Conservation (phyloP, 345 rosid species). For the Salix exigua region DNA sequence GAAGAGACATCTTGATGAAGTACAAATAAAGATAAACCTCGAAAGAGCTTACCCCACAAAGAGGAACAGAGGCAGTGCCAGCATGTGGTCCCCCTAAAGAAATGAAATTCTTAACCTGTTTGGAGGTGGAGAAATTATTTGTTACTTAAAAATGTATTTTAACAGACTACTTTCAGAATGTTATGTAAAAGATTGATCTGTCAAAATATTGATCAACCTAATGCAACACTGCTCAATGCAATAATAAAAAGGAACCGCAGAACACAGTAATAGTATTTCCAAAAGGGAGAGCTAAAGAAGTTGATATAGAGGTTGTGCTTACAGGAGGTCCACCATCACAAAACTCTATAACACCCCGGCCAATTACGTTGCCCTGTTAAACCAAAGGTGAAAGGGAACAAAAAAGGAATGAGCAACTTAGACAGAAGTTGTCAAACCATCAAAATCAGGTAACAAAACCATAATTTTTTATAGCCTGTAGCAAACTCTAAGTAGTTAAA, state of each 20-base stretch:
- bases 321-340: slow-evolving; percentile 86
- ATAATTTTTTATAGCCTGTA: not conserved
- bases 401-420: not conserved
- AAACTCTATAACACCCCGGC: slow-evolving; percentile 76
- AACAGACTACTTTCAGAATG: not conserved
- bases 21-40: not conserved
- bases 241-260: not conserved
- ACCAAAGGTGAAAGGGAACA: not conserved
- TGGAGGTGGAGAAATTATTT: not conserved
- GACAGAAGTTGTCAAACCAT: not conserved
- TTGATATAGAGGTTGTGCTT: slow-evolving; percentile 12
- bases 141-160: not conserved
- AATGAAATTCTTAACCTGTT: slow-evolving; percentile 74
- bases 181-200: not conserved
- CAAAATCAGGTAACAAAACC: not conserved
- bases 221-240: not conserved
- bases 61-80: slow-evolving; percentile 93
- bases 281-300: not conserved
- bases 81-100: slow-evolving; percentile 97
- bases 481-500: not conserved
- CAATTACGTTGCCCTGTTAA: slow-evolving; percentile 87
- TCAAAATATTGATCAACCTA: not conserved
- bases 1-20: not conserved
- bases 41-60: slow-evolving; percentile 71
- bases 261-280: not conserved